Evolutionary conservation across 352 stramenopile species (phyloP).

Genomic region (Phytopythium cucurbitacearum): DNA sequence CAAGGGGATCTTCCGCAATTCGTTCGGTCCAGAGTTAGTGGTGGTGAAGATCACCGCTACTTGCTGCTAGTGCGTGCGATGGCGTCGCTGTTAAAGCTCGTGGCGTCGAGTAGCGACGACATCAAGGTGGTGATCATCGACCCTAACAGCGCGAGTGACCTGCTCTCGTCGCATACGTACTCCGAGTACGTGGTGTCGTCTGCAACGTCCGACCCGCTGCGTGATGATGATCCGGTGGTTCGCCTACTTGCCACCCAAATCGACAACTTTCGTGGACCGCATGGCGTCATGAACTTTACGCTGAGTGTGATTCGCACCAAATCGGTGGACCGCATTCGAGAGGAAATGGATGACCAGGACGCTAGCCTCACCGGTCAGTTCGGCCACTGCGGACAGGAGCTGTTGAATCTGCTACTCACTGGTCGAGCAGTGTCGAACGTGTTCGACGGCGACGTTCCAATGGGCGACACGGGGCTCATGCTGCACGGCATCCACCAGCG

Average conservation of each 20-base stretch:
- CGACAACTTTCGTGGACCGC: slow-evolving; percentile 18
- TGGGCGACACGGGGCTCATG: slow-evolving; percentile 72
- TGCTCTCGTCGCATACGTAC: too few species aligned
- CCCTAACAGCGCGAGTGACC: too few species aligned
- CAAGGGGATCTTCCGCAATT: too few species aligned
- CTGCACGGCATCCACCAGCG: slow-evolving; percentile 54
- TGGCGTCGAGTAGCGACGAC: too few species aligned
- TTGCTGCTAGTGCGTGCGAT: not conserved
- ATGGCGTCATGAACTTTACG: slow-evolving; percentile 70
- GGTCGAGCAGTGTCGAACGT: slow-evolving; percentile 78
- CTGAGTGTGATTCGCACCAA: slow-evolving; percentile 68
- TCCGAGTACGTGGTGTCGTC: not conserved
- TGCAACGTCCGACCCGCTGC: slow-evolving; percentile 1
- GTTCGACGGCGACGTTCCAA: slow-evolving; percentile 73
- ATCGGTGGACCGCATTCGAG: slow-evolving; percentile 26
- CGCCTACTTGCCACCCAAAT: slow-evolving; percentile 15
- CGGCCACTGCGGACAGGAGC: slow-evolving; percentile 81
- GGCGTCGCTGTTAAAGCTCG: not conserved
- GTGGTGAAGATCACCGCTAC: too few species aligned
- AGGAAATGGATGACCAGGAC: slow-evolving; percentile 74
- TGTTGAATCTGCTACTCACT: slow-evolving; percentile 83
- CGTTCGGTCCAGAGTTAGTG: too few species aligned
- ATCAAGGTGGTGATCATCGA: too few species aligned
- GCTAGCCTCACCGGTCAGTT: slow-evolving; percentile 61
- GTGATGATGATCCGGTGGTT: slow-evolving; percentile 11